Evolutionary conservation across 2,329 filamentous ascomycete species (phyloP).

Genomic region (Fusarium sp.): DNA sequence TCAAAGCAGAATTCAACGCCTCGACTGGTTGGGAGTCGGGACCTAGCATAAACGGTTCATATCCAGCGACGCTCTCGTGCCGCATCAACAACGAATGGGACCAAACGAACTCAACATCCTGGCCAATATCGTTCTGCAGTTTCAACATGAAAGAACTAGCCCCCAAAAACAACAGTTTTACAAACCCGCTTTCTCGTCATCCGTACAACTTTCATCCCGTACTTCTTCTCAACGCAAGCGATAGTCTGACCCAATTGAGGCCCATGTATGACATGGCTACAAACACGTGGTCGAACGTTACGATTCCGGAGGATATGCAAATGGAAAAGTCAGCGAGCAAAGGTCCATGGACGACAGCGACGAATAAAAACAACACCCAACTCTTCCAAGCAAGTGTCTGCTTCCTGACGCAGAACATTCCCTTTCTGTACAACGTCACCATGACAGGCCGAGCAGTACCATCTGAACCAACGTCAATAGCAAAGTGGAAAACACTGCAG

Average conservation of each 20-base stretch:
- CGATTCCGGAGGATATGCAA: neutral
- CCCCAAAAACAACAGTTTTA: neutral
- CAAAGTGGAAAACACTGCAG: neutral
- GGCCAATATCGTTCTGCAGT: constrained; percentile 1
- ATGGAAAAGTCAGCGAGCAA: neutral
- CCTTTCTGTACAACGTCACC: constrained; percentile 1
- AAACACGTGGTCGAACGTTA: rapidly evolving
- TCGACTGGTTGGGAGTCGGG: neutral
- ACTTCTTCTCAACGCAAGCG: constrained; percentile 1
- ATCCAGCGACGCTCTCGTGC: neutral
- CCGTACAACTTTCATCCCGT: neutral
- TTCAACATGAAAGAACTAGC: neutral
- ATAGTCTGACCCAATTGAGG: rapidly evolving
- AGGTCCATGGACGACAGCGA: neutral
- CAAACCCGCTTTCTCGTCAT: neutral
- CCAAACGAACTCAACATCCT: neutral
- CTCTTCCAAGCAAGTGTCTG: neutral
- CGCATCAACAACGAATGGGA: constrained; percentile 1
- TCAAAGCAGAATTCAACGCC: neutral
- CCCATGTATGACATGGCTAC: neutral
- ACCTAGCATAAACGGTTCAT: neutral
- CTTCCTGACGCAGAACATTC: neutral
- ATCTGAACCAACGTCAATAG: neutral
- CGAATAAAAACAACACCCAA: neutral
- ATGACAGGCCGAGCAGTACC: neutral